Evolutionary conservation across 345 rosid genomes (phyloP).

Genomic region (Psidium friedrichsthalianum): DNA sequence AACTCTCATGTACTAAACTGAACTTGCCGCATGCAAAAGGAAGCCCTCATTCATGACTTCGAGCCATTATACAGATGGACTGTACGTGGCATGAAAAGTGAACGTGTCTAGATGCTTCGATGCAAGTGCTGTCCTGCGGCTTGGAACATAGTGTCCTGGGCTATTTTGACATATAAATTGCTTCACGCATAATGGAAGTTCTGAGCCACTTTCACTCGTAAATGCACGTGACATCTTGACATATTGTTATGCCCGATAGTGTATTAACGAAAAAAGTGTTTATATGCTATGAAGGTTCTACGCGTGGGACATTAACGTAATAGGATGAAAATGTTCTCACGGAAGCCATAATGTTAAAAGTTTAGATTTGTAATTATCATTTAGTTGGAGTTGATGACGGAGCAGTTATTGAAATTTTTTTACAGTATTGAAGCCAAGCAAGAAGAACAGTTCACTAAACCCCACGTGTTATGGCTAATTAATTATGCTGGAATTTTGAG

Average conservation of each 20-base stretch:
- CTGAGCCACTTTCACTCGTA: neutral
- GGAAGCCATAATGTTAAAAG: neutral
- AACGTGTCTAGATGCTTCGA: neutral
- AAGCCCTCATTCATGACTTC: neutral
- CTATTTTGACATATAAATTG: neutral
- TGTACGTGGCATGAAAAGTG: neutral
- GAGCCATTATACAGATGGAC: neutral
- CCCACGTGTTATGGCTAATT: neutral
- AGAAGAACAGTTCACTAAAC: no score
- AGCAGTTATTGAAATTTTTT: neutral
- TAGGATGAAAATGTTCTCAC: neutral
- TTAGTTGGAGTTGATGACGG: neutral
- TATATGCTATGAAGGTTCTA: neutral
- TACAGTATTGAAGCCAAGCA: neutral
- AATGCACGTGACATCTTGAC: neutral
- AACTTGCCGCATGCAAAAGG: neutral
- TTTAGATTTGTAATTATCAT: neutral
- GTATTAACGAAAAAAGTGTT: neutral
- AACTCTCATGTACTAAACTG: neutral
- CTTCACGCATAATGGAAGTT: neutral
- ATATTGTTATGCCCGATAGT: neutral
- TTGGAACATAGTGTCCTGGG: neutral
- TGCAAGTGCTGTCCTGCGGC: neutral
- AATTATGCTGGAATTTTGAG: neutral
- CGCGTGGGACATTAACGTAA: neutral